Base-by-base conservation (phyloP, 805 yeast genomes). In the Candida schatavii region DNA sequence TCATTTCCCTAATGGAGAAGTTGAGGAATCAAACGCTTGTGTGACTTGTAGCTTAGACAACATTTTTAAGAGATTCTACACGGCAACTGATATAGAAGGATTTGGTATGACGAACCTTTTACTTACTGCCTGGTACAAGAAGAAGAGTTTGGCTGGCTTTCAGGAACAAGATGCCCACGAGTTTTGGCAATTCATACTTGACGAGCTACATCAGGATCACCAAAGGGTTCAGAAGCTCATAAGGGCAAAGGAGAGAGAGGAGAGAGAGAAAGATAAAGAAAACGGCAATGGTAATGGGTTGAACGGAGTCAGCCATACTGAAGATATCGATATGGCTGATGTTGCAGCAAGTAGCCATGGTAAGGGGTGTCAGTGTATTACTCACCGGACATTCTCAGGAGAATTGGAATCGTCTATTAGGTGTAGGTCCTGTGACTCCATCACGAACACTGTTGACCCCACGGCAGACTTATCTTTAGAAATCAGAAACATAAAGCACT, bases 101-200 rank as follows among this genome's bases (percentile, higher is more conserved):
- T 83, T 68, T 64, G 97, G 98, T 0, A 84, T 93, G 47, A 82
- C 93, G 2, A 78, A 85, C 39, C 63, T 93, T 36, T 70, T 93
- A 38, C 74, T 79, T n/a, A 87, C 96, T 10, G 83, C 96, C 1
- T 89, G 97, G 91, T 83, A 82, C 53, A 82, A 83, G 36, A 86
- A 88, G 51, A 78, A 85, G 49, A 77, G 88, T 26, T 75, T 93
- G 44, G 96, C 97, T 0, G 99, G 99, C 1, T 90, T 90, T 51
- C 85, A 93, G 27, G 97, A 93, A 62, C 99, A 93, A 63, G 99
- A 93, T 60, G 98, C 99, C 0, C 99, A 93, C 64, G 99, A 93
- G 62, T 93, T 91, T 62, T 84, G 95, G 84, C 97, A 93, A 58
- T 90, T 91, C 58, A 56, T 91, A 22, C 71, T 91, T 29, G 86